Evolutionary conservation across 2,329 filamentous ascomycete genomes (phyloP), one percentile per base, ranked within the genome.

Genomic region (Leptographium lundbergii): DNA sequence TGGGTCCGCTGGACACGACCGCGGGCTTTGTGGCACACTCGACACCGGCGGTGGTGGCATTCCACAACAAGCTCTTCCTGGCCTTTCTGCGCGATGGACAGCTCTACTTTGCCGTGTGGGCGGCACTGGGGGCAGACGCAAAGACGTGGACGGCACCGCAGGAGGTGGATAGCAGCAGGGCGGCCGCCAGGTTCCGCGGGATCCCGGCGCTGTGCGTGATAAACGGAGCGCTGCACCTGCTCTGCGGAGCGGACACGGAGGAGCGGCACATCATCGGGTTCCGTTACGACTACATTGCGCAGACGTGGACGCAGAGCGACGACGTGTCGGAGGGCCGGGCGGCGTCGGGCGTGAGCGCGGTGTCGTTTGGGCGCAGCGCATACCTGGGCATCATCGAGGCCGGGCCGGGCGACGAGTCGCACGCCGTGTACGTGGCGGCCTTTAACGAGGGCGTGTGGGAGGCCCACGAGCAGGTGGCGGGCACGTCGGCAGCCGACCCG

Each of bases 11-110:
- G 3, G 62, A 67, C 39, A 54, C 54, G 4, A 57, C 34, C 6
- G 62, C 59, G 7, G 68, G 68, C 17, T 57, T 69, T 24, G 62
- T 64, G 25, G 63, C 67, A 1, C 58, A 65, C 47, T 64, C 64
- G 17, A 67, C 63, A 32, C 68, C 69, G 2, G 67, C 68, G 19
- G 58, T 72, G 24, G 65, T 67, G 5, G 65, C 69, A 13, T 70
- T 71, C 57, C 69, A 71, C 61, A 71, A 72, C 60, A 69, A 69
- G 62, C 64, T 72, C 6, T 67, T 70, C 55, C 60, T 71, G 22
- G 66, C 66, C 7, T 72, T 67, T 58, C 60, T 71, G 53, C 64
- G 65, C 4, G 63, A 67, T 45, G 63, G 64, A 6, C 63, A 56
- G 39, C 61, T 72, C 9, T 68, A 65, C 57, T 70, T 66, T 58